These are phyloP conservation scores for Entomortierella chlamydospora DNA, from an alignment of 192 early-diverging fungal genomes.

Conservation along the genomic window DNA sequence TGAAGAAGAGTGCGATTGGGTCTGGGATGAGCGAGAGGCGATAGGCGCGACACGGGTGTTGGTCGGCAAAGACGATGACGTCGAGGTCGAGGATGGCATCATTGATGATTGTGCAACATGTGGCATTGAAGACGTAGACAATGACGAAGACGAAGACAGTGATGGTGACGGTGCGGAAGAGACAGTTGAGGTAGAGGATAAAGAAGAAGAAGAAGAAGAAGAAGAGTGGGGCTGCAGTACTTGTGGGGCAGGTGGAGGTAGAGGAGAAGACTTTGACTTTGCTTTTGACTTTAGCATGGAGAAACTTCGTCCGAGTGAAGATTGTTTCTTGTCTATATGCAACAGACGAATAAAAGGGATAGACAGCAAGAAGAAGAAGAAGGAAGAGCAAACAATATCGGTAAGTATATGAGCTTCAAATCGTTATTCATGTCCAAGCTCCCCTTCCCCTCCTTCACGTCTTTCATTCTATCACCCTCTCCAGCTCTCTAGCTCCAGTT, in stretches of 20 bases:
- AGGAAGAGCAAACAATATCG: background rate
- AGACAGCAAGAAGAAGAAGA: background rate
- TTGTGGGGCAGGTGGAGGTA: background rate
- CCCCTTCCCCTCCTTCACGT: too few relatives aligned
- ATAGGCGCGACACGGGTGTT: too few relatives aligned
- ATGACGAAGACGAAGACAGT: background rate
- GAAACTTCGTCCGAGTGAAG: conserved; percentile 13
- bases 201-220: background rate
- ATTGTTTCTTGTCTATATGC: conserved; percentile 21
- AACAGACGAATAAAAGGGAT: background rate
- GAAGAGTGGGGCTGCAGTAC: background rate
- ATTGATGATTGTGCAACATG: background rate
- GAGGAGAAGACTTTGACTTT: background rate
- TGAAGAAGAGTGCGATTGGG: too few relatives aligned
- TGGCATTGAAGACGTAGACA: background rate
- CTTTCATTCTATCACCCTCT: too few relatives aligned
- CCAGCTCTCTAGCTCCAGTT: too few relatives aligned
- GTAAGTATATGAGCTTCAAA: too few relatives aligned
- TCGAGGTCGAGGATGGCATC: background rate
- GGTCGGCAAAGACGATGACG: too few relatives aligned
- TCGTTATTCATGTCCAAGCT: too few relatives aligned
- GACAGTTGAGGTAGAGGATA: background rate
- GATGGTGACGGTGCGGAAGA: background rate
- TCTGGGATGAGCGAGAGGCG: too few relatives aligned
- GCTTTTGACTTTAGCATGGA: conserved; percentile 18